Evolutionary conservation across 1,284 basidiomycete species (phyloP).

Genomic region (Sporisorium sorghi): DNA sequence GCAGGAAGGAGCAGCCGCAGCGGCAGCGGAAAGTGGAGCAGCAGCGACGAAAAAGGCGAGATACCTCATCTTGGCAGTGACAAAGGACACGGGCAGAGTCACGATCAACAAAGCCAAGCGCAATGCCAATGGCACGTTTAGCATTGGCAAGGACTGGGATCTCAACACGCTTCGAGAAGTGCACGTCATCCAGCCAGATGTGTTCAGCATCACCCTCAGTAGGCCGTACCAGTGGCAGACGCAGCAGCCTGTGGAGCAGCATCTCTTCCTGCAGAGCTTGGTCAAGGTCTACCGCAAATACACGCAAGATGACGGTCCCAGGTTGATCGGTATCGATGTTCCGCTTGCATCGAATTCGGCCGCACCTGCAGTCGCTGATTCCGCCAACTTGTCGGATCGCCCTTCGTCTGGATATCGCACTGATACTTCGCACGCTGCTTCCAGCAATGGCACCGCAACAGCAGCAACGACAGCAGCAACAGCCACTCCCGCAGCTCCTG

Average conservation of each 20-base stretch:
- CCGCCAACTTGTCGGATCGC: constrained; percentile 29
- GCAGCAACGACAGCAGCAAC: constrained; percentile 6
- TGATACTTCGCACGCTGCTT: constrained; percentile 21
- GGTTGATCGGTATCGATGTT: constrained; percentile 48
- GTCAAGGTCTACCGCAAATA: constrained; percentile 63
- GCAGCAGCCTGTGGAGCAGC: constrained; percentile 59
- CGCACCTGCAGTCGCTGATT: constrained; percentile 19
- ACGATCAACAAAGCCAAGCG: constrained; percentile 86
- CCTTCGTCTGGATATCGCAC: constrained; percentile 24
- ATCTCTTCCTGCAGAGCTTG: constrained; percentile 57
- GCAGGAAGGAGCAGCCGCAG: constrained; percentile 25
- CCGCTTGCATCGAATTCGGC: constrained; percentile 19
- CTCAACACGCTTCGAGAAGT: constrained; percentile 83
- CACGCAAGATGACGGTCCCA: constrained; percentile 52
- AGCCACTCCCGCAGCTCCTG: background rate
- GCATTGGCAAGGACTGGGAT: constrained; percentile 97
- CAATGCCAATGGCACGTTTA: constrained; percentile 94
- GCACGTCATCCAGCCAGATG: constrained; percentile 74
- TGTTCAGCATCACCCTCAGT: constrained; percentile 61
- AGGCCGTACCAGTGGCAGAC: constrained; percentile 65
- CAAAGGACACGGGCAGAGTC: constrained; percentile 57
- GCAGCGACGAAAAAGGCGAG: constrained; percentile 57
- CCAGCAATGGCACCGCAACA: constrained; percentile 20
- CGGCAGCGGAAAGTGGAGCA: background rate
- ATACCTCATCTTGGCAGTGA: constrained; percentile 63